Base-by-base conservation (phyloP, 306 rosid species). In the Vigna unguiculata region DNA sequence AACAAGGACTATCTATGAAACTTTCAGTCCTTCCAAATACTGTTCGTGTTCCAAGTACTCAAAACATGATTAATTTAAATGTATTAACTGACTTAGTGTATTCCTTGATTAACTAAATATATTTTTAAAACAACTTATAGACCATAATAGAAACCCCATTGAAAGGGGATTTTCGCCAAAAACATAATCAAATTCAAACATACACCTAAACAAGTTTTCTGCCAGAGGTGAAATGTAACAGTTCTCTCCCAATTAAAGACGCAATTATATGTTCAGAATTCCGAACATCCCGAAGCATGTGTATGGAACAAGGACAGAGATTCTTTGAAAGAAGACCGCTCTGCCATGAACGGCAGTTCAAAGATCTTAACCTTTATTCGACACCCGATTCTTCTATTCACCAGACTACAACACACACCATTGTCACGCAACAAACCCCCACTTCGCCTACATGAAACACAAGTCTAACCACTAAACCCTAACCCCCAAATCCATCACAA, bases 381-480 rank as follows among this genome's bases (percentile, higher is more conserved):
- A 2, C 46, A 41, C 14, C 46, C 1, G 3, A 41, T 41, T 41
- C 46, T 41, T 10, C 46, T 41, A 9, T 11, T 41, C 14, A 11
- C 46, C 46, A 1, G 6, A 38, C 43, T 11, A 38, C 43, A 38
- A 38, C 43, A 7, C 40, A 36, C 43, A 8, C 43, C 43, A 38
- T 38, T 38, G 7, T 34, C 51, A 34, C 34, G 20, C 34, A 38
- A 25, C 8, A 59, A 60, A 15, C 9, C 14, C 46, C n/a, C 16
- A 21, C 11, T 34, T 38, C 16, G 1, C 43, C 28, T 32, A 22
- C 48, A 8, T 52, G 20, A 19, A 54, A 13, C 21, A n/a, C 13
- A 36, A 65, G 58, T 48, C 17, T 38, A 45, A 43, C 5, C 36
- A 57, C 71, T 13, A 75, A 57, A 76, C 73, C 83, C 84, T 71